Evolutionary conservation across 2,329 filamentous ascomycete genomes (phyloP), one percentile per base, ranked within the genome.

Genomic region (Pestalotiopsis fici): DNA sequence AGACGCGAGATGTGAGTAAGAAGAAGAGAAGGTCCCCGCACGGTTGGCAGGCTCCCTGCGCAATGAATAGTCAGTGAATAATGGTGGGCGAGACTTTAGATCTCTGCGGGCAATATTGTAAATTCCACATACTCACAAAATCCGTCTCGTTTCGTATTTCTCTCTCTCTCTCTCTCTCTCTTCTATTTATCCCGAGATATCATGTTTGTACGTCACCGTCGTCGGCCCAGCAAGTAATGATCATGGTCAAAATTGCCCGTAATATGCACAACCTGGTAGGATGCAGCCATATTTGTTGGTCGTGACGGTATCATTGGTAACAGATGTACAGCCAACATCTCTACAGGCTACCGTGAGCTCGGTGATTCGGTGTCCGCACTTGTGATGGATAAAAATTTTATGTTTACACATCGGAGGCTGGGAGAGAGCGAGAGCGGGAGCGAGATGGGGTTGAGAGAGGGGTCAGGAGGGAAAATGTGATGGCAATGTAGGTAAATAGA

Each of bases 281-380:
- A 64, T 64, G 27, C 62, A 64, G 21, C 62, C 62, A n/a, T 64
- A 64, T 37, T 64, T 64, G 21, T 64, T 64, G 43, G 62, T 64
- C 25, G 50, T 64, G 47, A 64, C 28, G 23, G 43, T 27, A 12
- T 64, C 47, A 23, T 56, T n/a, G 23, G n/a, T 35, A 23, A 64
- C 62, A 43, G 43, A 35, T 23, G 21, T 64, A 28, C 62, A 64
- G 21, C 56, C 62, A 23, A 55, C 28, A 56, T 64, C 31, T 21
- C 43, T 27, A 43, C 62, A 64, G 23, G 23, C 54, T 25, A 55
- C 43, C 11, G 62, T 64, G 47, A 64, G 62, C 27, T 64, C 43
- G 27, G 62, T 64, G 25, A 64, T 64, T 31, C 47, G 31, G 23
- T 64, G 62, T n/a, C 62, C 62, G 28, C 62, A 64, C 28, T 47